These are phyloP conservation scores for Zarea fungicola DNA, from an alignment of 2,329 filamentous ascomycete genomes.

Conservation along the genomic window DNA sequence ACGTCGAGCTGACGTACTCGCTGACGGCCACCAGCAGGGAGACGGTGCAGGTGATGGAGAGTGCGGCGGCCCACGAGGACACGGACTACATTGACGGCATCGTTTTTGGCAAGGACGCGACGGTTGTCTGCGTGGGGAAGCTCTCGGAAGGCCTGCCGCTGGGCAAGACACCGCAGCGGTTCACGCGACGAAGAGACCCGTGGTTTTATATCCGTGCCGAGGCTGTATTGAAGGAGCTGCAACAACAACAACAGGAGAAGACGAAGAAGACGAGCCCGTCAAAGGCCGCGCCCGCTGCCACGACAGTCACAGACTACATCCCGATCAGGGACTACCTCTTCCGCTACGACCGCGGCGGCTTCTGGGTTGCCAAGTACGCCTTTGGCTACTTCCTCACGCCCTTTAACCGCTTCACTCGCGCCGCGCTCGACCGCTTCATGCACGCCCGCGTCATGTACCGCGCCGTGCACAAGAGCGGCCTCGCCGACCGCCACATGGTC, in stretches of 20 bases:
- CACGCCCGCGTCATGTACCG: constrained; percentile 62
- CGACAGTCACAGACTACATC: constrained; percentile 45
- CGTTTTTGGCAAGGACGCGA: constrained; percentile 49
- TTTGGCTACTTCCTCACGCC: constrained; percentile 61
- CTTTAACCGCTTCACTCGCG: constrained; percentile 59
- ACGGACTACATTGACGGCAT: constrained; percentile 67
- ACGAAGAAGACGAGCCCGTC: constrained; percentile 13
- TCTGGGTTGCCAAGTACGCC: constrained; percentile 59
- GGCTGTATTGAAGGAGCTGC: constrained; percentile 29
- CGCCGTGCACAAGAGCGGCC: constrained; percentile 56
- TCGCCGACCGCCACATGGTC: constrained; percentile 56
- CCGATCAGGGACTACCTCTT: constrained; percentile 64
- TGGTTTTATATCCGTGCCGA: constrained; percentile 71
- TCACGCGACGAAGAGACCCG: constrained; percentile 56
- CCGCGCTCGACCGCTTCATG: constrained; percentile 56
- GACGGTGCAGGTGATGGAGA: constrained; percentile 38
- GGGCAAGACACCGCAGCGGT: constrained; percentile 33
- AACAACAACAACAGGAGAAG: neutral
- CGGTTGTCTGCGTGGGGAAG: constrained; percentile 57
- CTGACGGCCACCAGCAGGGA: constrained; percentile 36
- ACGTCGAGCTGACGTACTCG: constrained; percentile 54
- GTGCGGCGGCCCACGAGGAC: constrained; percentile 31
- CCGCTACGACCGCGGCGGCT: constrained; percentile 52
- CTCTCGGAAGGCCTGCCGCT: constrained; percentile 44
- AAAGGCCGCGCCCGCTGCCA: too few relatives aligned